Base-by-base conservation (phyloP, 768 basidiomycete genomes). In the Rhodotorula babjevae region DNA sequence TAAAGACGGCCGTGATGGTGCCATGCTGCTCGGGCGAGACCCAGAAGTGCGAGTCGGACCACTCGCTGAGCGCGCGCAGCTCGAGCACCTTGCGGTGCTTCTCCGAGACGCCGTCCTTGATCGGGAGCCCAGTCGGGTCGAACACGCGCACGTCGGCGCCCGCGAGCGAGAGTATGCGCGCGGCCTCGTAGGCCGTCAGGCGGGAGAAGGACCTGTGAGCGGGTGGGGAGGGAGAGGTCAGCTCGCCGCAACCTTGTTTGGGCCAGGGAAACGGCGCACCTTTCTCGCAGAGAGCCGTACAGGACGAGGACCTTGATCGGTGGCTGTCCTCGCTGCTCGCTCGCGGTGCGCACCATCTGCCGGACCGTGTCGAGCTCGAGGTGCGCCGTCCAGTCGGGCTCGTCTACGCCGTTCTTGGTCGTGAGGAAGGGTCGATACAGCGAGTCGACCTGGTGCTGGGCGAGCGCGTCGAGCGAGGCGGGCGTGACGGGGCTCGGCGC, bases 1-100 rank as follows among this genome's bases (percentile, higher is more conserved):
- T 81, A 65, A 81, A 76, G 7, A 80, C 79, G 2, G 79, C 81
- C 7, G 81, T 82, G 56, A 82, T 78, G 10, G 78, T 79, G 0
- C 81, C 81, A 53, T 82, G 81, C 66, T 82, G 79, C 53, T 80
- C 80, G 0, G 80, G 79, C 11, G 72, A 76, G 59, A 68, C 76
- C 77, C 77, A 80, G 44, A 80, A 67, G 23, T 79, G 78, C 6
- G 69, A 77, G 21, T 79, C 68, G 52, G 68, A 73, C 78, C 76
- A 79, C 19, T 76, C 74, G 57, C 69, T 76, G 59, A 79, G 61
- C 31, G 44, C 56, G 3, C 80, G 56, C 27, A 81, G 65, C 70
- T 81, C 79, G 42, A 74, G 69, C 3, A 81, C 80, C 65, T 81
- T 81, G 1, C 60, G 60, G 63, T 80, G 71, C 60, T 67, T 63